These are phyloP conservation scores for Pugionium dolabratum DNA, from an alignment of 345 rosid species.

Conservation along the genomic window DNA sequence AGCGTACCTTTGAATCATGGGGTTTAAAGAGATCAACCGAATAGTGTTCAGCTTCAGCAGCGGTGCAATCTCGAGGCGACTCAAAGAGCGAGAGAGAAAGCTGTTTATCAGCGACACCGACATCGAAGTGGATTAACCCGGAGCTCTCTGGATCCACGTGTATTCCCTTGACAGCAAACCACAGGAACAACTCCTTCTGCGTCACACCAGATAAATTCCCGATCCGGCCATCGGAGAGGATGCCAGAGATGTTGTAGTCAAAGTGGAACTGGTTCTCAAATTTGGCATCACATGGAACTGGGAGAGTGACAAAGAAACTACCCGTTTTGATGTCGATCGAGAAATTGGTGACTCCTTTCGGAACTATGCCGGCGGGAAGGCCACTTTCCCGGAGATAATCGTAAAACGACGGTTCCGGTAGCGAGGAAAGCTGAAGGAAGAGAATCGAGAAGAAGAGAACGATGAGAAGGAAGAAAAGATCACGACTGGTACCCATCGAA, in stretches of 20 bases:
- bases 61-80: slow-evolving; percentile 73
- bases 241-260: slow-evolving; percentile 70
- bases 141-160: slow-evolving; percentile 73
- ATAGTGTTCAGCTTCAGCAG: slow-evolving; percentile 37
- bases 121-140: slow-evolving; percentile 77
- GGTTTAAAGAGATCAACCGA: not conserved
- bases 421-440: slow-evolving; percentile 7
- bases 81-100: slow-evolving; percentile 79
- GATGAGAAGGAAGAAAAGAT: slow-evolving; percentile 2
- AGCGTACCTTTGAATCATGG: slow-evolving; percentile 27
- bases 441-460: slow-evolving; percentile 12
- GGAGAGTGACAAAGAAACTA: slow-evolving; percentile 52
- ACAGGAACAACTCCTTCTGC: slow-evolving; percentile 77
- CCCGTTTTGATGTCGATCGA: slow-evolving; percentile 54
- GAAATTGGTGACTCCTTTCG: slow-evolving; percentile 68
- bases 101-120: slow-evolving; percentile 78
- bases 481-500: slow-evolving; percentile 17
- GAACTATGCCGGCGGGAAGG: slow-evolving; percentile 75
- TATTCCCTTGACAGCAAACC: slow-evolving; percentile 80
- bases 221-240: slow-evolving; percentile 60
- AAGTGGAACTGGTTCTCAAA: slow-evolving; percentile 83
- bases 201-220: slow-evolving; percentile 67
- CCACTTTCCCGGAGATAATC: slow-evolving; percentile 53
- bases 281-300: slow-evolving; percentile 73
- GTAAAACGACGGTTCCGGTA: slow-evolving; percentile 45